Evolutionary conservation across 208 protist species (phyloP).

Genomic region (Trypanosoma boissoni): DNA sequence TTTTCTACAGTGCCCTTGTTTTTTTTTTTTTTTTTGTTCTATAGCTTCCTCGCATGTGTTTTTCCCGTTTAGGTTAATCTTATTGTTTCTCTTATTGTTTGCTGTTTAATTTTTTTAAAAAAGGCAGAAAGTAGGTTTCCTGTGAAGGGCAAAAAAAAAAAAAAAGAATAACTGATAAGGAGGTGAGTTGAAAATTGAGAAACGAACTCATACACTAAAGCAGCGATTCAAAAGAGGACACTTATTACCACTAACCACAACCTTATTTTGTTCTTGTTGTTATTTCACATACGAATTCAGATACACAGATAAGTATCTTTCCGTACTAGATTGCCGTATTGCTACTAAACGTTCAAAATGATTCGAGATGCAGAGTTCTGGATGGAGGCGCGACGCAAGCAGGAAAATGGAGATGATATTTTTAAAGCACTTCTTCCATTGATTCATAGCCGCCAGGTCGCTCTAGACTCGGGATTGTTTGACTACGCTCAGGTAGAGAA

Average conservation of each 20-base stretch:
- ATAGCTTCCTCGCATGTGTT: neutral
- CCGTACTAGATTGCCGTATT: slow-evolving; percentile 13
- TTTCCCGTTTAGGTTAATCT: neutral
- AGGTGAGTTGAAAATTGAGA: too few relatives aligned
- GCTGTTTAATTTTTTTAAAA: slow-evolving; percentile 18
- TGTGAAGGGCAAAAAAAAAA: neutral
- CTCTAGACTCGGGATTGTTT: slow-evolving; percentile 40
- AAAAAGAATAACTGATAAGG: too few relatives aligned
- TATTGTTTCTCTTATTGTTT: neutral
- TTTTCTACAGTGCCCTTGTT: neutral
- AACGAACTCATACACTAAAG: too few relatives aligned
- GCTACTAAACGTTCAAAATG: slow-evolving; percentile 31
- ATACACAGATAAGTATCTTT: slow-evolving; percentile 19
- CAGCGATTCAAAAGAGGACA: neutral
- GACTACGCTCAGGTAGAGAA: slow-evolving; percentile 28
- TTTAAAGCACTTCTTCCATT: slow-evolving; percentile 67
- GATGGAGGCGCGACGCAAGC: slow-evolving; percentile 60
- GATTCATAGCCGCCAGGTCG: slow-evolving; percentile 55
- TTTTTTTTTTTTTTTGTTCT: neutral
- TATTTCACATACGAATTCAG: slow-evolving; percentile 8
- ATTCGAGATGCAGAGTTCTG: slow-evolving; percentile 88
- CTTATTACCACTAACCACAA: neutral
- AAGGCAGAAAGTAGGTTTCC: neutral
- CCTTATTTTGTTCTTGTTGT: slow-evolving; percentile 13
- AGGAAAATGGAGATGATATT: slow-evolving; percentile 54